phyloP scores from a whole-genome alignment of 202 grass and related monocot species.

The Brachypodium distachyon region DNA sequence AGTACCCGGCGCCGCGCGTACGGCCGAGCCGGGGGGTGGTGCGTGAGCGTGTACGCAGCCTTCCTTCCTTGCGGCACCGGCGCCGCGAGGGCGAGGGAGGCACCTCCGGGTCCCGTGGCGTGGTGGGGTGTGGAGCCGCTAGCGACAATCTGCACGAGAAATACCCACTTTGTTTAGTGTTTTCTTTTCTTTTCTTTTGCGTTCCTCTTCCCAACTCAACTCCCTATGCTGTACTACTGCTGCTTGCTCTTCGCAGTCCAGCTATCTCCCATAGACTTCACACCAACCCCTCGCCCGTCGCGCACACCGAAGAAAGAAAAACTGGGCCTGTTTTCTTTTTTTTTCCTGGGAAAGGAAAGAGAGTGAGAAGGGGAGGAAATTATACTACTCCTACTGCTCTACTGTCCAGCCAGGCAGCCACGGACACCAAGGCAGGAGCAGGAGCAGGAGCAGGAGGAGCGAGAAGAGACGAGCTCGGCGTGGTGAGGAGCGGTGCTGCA shows the following conservation, averaged over 20 bases:
- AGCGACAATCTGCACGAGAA: conserved; percentile 38
- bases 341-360: not conserved
- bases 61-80: not conserved
- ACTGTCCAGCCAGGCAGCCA: conserved; percentile 44
- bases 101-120: not conserved
- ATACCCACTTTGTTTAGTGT: not conserved
- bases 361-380: not conserved
- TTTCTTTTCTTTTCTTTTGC: not conserved
- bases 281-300: conserved; percentile 30
- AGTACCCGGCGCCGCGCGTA: not conserved
- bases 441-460: not conserved
- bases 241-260: conserved; percentile 18
- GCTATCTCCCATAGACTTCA: conserved; percentile 43
- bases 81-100: not conserved
- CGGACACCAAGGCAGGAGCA: conserved; percentile 36
- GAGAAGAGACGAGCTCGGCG: conserved; percentile 25
- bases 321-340: not conserved
- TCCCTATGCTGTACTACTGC: conserved; percentile 16
- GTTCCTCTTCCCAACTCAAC: not conserved
- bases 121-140: conserved; percentile 21
- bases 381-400: conserved; percentile 18
- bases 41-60: not conserved
- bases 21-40: not conserved
- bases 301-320: conserved; percentile 24
- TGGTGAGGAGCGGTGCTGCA: not conserved